phyloP scores from a whole-genome alignment of 176 grass and related monocot genomes.

The Secale cereale region DNA sequence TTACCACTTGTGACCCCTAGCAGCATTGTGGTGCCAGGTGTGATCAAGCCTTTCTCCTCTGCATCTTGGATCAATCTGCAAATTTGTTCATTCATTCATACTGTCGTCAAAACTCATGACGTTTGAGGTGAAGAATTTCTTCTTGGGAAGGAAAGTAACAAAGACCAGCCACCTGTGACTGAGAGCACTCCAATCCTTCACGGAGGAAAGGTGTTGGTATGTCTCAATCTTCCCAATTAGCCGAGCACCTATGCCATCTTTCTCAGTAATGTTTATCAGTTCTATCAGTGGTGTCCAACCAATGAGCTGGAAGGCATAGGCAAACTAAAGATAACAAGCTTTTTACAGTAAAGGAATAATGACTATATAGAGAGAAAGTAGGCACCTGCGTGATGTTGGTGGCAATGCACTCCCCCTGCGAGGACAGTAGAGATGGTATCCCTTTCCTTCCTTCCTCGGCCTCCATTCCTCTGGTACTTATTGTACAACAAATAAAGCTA shows the following conservation, averaged over 20 bases:
- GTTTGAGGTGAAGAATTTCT: not conserved
- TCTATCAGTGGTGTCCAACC: conserved; percentile 91
- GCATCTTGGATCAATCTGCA: conserved; percentile 93
- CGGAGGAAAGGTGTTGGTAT: conserved; percentile 80
- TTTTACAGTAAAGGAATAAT: not conserved
- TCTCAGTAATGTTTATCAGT: conserved; percentile 58
- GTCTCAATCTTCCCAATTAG: conserved; percentile 77
- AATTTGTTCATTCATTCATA: not conserved
- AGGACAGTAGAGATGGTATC: conserved; percentile 51
- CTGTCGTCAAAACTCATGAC: not conserved
- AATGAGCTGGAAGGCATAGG: conserved; percentile 52
- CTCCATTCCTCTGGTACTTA: conserved; percentile 24
- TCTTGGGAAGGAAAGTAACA: not conserved
- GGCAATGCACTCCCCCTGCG: conserved; percentile 57
- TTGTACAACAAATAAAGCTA: not conserved
- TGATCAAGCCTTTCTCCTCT: conserved; percentile 74
- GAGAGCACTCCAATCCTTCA: conserved; percentile 79
- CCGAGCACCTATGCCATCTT: conserved; percentile 56
- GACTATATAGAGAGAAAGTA: not conserved
- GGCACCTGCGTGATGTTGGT: conserved; percentile 69
- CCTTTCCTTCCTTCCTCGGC: conserved; percentile 64
- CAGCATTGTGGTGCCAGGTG: conserved; percentile 63
- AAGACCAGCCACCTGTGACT: conserved; percentile 54
- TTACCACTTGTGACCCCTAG: conserved; percentile 65
- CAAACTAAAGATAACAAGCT: not conserved